Percentiles rank a stretch among this genome's conserved stretches.
Conservation (phyloP, 1,139 yeast genomes). For the Keqinozyma sinolaborantium region DNA sequence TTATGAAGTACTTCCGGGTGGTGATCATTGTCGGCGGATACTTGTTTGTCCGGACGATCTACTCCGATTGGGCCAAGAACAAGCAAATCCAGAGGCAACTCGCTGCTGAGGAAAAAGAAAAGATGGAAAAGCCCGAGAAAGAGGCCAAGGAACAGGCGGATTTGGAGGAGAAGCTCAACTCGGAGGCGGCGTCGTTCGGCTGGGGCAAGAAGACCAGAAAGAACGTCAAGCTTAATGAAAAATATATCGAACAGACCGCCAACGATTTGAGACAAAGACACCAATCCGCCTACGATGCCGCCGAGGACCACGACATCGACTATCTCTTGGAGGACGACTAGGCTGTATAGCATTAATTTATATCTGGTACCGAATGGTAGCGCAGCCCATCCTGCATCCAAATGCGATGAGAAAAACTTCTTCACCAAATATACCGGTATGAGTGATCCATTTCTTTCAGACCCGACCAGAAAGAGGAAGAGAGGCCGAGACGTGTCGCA, state of each 20-base stretch:
- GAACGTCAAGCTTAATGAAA: slow-evolving; percentile 51
- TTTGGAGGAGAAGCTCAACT: slow-evolving; percentile 24
- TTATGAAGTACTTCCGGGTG: slow-evolving; percentile 38
- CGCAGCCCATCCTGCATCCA: not conserved
- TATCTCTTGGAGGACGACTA: slow-evolving; percentile 61
- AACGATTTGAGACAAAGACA: slow-evolving; percentile 38
- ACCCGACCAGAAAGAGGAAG: slow-evolving; percentile 53
- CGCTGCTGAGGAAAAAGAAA: slow-evolving; percentile 43
- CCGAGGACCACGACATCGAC: slow-evolving; percentile 64
- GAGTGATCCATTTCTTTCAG: slow-evolving; percentile 60
- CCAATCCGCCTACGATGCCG: slow-evolving; percentile 49
- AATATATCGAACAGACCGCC: slow-evolving; percentile 45
- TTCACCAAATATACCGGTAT: slow-evolving; percentile 1
- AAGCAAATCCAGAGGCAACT: slow-evolving; percentile 52
- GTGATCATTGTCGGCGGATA: slow-evolving; percentile 33
- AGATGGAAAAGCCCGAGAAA: slow-evolving; percentile 31
- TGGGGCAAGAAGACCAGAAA: slow-evolving; percentile 77
- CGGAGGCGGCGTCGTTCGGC: slow-evolving; percentile 55
- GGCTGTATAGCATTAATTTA: no score
- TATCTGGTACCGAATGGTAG: no score
- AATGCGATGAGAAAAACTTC: slow-evolving; percentile 6
- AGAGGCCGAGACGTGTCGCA: slow-evolving; percentile 21
- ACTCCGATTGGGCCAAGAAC: slow-evolving; percentile 42
- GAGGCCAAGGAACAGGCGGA: slow-evolving; percentile 29
- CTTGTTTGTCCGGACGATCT: slow-evolving; percentile 32